Base-by-base conservation (phyloP, 768 basidiomycete genomes). In the Rhodocollybia butyracea region DNA sequence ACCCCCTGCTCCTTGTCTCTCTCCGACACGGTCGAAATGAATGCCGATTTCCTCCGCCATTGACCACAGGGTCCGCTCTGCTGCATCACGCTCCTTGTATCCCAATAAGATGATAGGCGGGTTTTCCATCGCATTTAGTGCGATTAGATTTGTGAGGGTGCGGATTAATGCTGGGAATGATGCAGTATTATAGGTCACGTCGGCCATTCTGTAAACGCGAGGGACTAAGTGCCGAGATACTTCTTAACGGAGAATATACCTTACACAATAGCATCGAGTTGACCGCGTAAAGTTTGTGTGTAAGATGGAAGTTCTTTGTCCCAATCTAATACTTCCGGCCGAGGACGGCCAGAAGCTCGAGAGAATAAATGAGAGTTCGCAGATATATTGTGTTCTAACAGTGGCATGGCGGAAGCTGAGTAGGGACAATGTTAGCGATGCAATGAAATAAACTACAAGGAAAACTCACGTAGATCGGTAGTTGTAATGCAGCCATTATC, bases 161-260 rank as follows among this genome's bases (percentile, higher is more conserved):
- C 72, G 71, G 17, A 92, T 68, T 38, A 96, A 81, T 0, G 88
- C 76, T 2, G 89, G 82, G 68, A 96, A 97, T 1, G 91, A 88
- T 1, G 84, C 73, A 0, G 90, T 91, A 71, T 96, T 96, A 73
- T 95, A 96, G 1, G 92, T 88, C 7, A 95, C 91, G 62, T 97
- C 94, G 12, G 93, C 90, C 85, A 95, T 92, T 41, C 93, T 94
- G 60, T n/a, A 36, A 11, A 51, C 34, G 43, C 19, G 26, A 45
- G 22, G 36, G 26, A 22, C 46, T 29, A 50, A 59, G 17, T 47
- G 43, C 27, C 21, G 12, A 21, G 27, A 31, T 5, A 31, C 8
- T 12, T 30, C 11, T 10, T 15, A 22, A 7, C 11, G 19, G 27
- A 27, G 32, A 26, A 46, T 11, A 13, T 29, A 34, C 22, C 19